Conservation (phyloP, 768 basidiomycete genomes). For the Lepiota subincarnata region DNA sequence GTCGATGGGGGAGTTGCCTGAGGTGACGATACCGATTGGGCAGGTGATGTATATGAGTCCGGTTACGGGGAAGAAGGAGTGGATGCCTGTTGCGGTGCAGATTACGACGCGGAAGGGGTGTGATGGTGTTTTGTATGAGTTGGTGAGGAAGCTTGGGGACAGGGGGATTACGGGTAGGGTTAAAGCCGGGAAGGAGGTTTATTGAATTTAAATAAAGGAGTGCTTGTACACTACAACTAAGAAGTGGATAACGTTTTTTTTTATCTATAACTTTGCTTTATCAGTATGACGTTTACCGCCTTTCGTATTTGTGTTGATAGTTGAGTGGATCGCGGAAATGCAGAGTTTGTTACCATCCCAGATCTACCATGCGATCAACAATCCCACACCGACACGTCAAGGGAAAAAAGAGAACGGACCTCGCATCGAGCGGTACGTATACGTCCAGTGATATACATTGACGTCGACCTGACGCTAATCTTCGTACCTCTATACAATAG, state of each 20-base stretch:
- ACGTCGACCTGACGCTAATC: conserved; percentile 37
- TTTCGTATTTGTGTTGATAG: conserved; percentile 21
- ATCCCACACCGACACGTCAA: background rate
- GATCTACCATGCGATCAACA: conserved; percentile 25
- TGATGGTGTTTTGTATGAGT: conserved; percentile 29
- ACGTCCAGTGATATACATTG: conserved; percentile 37
- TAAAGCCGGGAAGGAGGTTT: conserved; percentile 19
- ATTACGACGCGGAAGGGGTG: conserved; percentile 31
- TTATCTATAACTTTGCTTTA: conserved; percentile 5
- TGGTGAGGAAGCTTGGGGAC: conserved; percentile 26
- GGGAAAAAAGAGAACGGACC: conserved; percentile 23
- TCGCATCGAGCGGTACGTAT: conserved; percentile 41
- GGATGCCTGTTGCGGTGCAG: conserved; percentile 33
- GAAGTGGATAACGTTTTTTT: background rate
- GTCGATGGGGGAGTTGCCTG: conserved; percentile 35
- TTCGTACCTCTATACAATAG: conserved; percentile 33
- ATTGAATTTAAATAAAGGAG: background rate
- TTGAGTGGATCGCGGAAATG: conserved; percentile 42
- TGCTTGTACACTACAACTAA: background rate
- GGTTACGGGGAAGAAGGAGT: conserved; percentile 28
- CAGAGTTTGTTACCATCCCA: conserved; percentile 39
- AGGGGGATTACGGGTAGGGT: conserved; percentile 21
- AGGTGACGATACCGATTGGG: conserved; percentile 33
- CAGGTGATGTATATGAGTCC: conserved; percentile 32
- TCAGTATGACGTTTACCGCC: background rate